A percentile compares a stretch with the other conserved stretches of the same genome.
Conservation (phyloP, 306 rosid genomes). For the Pyrus betulifolia region DNA sequence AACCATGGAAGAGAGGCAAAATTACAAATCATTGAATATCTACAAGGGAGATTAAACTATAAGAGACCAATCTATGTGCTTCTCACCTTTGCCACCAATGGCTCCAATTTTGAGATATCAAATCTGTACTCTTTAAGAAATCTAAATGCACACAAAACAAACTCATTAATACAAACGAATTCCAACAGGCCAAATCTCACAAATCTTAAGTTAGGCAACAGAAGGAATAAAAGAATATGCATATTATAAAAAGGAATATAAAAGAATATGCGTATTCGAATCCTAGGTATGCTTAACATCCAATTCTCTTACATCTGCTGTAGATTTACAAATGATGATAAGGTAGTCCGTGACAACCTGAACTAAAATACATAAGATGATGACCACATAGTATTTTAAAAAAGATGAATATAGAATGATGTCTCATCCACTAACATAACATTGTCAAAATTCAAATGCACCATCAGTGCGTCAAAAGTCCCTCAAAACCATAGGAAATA, state of each 20-base stretch:
- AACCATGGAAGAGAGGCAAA: conserved; percentile 1
- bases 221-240: not conserved
- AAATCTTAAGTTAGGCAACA: not conserved
- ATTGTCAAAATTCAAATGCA: not conserved
- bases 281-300: not conserved
- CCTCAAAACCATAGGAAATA: not conserved
- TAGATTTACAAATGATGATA: not conserved
- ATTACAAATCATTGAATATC: not conserved
- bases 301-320: not conserved
- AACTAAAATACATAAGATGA: not conserved
- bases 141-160: conserved; percentile 33
- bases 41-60: not conserved
- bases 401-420: not conserved
- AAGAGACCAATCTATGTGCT: not conserved
- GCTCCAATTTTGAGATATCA: conserved; percentile 81
- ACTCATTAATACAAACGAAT: not conserved
- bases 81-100: conserved; percentile 80
- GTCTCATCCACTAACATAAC: not conserved
- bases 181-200: not conserved
- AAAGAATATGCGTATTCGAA: not conserved
- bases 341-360: not conserved
- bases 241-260: not conserved
- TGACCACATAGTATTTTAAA: not conserved
- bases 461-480: not conserved
- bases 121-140: conserved; percentile 75